A percentile compares a stretch with the other conserved stretches of the same genome.
Evolutionary conservation across 306 rosid species (phyloP).

Genomic region (Vigna nakashimae): DNA sequence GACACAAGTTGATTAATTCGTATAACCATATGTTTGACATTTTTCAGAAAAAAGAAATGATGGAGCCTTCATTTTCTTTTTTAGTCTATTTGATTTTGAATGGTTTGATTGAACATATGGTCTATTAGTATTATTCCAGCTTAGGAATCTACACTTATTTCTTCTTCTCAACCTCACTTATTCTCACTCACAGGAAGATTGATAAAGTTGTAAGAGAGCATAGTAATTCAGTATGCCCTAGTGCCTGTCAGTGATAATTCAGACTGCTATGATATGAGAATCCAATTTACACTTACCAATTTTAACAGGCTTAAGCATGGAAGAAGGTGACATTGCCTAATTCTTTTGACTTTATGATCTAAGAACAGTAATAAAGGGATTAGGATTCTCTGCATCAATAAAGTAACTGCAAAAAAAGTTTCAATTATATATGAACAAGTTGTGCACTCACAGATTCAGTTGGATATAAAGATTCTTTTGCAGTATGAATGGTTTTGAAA

Average conservation of each 20-base stretch:
- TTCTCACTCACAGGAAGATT: neutral
- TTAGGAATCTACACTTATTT: neutral
- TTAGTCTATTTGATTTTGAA: neutral
- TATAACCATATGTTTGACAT: neutral
- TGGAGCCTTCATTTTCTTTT: neutral
- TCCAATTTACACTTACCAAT: neutral
- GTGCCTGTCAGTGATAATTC: neutral
- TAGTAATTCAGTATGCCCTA: neutral
- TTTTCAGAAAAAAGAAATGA: neutral
- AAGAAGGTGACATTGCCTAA: neutral
- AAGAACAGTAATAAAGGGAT: neutral
- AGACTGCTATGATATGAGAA: neutral
- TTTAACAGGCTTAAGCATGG: neutral
- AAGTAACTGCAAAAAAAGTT: neutral
- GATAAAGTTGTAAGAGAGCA: neutral
- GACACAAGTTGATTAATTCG: conserved; percentile 16
- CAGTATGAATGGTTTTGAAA: neutral
- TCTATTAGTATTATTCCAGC: neutral
- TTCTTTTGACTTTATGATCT: neutral
- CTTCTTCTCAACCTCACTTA: neutral
- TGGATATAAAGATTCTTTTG: neutral
- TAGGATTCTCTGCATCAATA: neutral
- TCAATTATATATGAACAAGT: neutral
- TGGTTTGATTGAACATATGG: neutral
- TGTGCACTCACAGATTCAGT: neutral